These are phyloP conservation scores for Fistulina hepatica DNA, from an alignment of 1,284 basidiomycete genomes.

Conservation along the genomic window DNA sequence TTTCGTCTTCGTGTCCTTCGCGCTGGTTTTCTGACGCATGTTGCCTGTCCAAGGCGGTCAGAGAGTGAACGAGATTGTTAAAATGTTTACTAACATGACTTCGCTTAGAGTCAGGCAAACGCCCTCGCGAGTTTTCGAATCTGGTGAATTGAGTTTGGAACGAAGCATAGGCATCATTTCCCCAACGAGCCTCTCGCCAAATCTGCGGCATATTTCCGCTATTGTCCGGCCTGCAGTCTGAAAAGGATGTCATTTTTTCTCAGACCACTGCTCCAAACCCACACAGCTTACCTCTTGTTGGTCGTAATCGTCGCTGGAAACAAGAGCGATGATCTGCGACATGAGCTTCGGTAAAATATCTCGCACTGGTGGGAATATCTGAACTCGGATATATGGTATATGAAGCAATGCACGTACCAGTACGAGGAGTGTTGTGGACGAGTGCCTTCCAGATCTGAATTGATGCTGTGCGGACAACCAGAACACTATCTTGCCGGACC, in stretches of 20 bases:
- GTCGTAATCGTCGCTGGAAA: conserved; percentile 74
- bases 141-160: conserved; percentile 56
- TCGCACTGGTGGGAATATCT: conserved; percentile 48
- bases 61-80: background rate
- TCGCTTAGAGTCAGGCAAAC: conserved; percentile 85
- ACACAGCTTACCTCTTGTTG: conserved; percentile 88
- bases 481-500: conserved; percentile 89
- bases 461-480: conserved; percentile 82
- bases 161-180: conserved; percentile 79
- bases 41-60: conserved; percentile 37
- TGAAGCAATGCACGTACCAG: conserved; percentile 36
- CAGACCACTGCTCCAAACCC: too few relatives aligned
- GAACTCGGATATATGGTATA: conserved; percentile 5
- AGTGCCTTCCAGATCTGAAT: conserved; percentile 98
- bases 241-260: background rate
- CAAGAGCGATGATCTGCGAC: conserved; percentile 60
- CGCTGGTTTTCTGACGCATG: conserved; percentile 80
- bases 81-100: conserved; percentile 53
- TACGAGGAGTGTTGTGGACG: conserved; percentile 82
- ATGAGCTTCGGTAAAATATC: conserved; percentile 89
- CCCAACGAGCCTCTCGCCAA: conserved; percentile 85
- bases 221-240: conserved; percentile 83
- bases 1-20: conserved; percentile 84
- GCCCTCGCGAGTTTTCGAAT: conserved; percentile 74
- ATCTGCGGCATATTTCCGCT: conserved; percentile 88